Percentiles rank a stretch among this genome's conserved stretches.
phyloP scores from a whole-genome alignment of 108 stramenopile genomes.

The Craspedostauros australis region DNA sequence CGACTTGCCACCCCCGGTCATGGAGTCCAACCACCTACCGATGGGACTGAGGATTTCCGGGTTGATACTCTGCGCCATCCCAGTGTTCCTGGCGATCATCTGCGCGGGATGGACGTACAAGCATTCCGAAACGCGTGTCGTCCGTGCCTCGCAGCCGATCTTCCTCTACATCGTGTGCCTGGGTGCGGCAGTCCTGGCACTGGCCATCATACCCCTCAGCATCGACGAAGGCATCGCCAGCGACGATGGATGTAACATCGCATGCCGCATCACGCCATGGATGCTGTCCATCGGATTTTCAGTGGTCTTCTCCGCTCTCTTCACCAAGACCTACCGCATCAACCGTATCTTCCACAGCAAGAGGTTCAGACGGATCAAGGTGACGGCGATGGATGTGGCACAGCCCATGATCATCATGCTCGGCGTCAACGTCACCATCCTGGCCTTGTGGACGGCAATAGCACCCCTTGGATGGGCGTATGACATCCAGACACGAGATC shows the following conservation, averaged over 20 bases:
- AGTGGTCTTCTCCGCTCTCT: constrained; percentile 4
- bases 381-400: constrained; percentile 23
- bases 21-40: constrained; percentile 11
- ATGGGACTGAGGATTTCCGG: constrained; percentile 1
- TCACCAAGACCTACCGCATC: constrained; percentile 25
- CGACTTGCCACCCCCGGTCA: constrained; percentile 18
- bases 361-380: constrained; percentile 15
- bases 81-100: not conserved
- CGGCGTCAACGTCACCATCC: constrained; percentile 8
- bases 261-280: not conserved
- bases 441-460: constrained; percentile 27
- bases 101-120: constrained; percentile 15
- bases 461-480: constrained; percentile 11
- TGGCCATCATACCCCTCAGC: constrained; percentile 11
- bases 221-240: constrained; percentile 13
- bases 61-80: constrained; percentile 3
- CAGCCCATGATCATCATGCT: constrained; percentile 25
- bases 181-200: constrained; percentile 13
- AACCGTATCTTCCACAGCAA: constrained; percentile 3
- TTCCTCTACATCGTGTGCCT: constrained; percentile 15
- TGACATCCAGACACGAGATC: not conserved
- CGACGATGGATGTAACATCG: not conserved
- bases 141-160: constrained; percentile 15
- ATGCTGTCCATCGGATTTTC: constrained; percentile 5
- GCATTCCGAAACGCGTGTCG: constrained; percentile 4